Conservation (phyloP, 2,329 filamentous ascomycete species). For the Ophiobolus disseminans region DNA sequence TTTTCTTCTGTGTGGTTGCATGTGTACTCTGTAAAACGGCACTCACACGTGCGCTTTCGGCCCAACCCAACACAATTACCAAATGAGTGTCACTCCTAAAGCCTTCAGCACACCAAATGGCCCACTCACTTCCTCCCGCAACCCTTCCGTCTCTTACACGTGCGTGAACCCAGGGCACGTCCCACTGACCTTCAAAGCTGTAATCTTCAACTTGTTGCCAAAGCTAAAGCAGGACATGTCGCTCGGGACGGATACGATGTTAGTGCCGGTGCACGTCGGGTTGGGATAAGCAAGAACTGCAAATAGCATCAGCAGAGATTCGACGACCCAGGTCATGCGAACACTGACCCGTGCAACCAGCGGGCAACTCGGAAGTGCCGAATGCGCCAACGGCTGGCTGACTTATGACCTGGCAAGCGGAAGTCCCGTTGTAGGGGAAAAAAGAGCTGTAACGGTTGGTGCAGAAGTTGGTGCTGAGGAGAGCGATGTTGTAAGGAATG, state of each 20-base stretch:
- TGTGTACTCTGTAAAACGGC: too few relatives aligned
- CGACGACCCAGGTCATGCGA: not conserved
- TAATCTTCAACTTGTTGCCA: slow-evolving; percentile 3
- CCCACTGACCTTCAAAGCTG: slow-evolving; percentile 1
- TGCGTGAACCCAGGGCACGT: slow-evolving; percentile 6
- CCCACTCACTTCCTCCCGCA: too few relatives aligned
- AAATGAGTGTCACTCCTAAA: too few relatives aligned
- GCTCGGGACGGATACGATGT: not conserved
- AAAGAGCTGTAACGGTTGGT: not conserved
- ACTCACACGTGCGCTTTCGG: too few relatives aligned
- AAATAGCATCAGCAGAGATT: not conserved
- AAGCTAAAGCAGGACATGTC: slow-evolving; percentile 4
- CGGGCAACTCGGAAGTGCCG: not conserved
- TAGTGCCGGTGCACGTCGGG: not conserved
- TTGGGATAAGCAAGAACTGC: slow-evolving; percentile 4
- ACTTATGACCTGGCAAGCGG: not conserved
- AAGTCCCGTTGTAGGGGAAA: not conserved
- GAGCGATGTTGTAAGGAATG: slow-evolving; percentile 2
- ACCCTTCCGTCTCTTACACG: too few relatives aligned
- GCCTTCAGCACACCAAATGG: too few relatives aligned
- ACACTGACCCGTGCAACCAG: slow-evolving; percentile 1
- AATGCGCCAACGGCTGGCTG: slow-evolving; percentile 5
- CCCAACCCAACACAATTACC: too few relatives aligned
- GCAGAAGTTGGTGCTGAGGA: slow-evolving; percentile 1
- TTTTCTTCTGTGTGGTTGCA: too few relatives aligned